Conservation (phyloP, 768 basidiomycete species). For the Thelephora aurantiotincta region DNA sequence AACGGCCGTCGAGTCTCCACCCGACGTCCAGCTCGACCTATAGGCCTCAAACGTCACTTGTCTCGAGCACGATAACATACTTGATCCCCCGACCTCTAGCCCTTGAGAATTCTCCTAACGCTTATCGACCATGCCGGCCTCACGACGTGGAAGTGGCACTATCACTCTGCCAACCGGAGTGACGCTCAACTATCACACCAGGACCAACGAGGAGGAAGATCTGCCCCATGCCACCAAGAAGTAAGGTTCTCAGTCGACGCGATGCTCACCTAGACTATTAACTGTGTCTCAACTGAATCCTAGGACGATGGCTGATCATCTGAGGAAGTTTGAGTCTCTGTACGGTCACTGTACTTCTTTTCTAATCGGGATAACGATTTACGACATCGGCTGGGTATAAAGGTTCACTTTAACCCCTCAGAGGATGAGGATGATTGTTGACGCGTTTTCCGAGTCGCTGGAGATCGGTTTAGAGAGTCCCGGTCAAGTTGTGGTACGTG, state of each 20-base stretch:
- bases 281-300: constrained; percentile 9
- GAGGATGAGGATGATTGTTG: constrained; percentile 92
- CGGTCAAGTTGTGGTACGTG: constrained; percentile 77
- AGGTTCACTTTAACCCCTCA: constrained; percentile 84
- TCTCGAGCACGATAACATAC: too few relatives aligned
- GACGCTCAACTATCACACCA: constrained; percentile 74
- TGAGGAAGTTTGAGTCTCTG: constrained; percentile 81
- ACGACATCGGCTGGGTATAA: neutral
- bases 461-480: constrained; percentile 75
- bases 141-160: constrained; percentile 69
- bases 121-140: constrained; percentile 37
- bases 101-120: neutral
- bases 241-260: constrained; percentile 25
- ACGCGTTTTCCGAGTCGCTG: constrained; percentile 87
- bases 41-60: too few relatives aligned
- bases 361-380: neutral
- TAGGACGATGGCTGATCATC: constrained; percentile 89
- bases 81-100: too few relatives aligned
- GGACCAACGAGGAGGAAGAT: constrained; percentile 76
- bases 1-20: too few relatives aligned
- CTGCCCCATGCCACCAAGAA: constrained; percentile 92
- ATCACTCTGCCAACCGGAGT: constrained; percentile 60
- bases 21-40: too few relatives aligned
- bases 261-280: constrained; percentile 1
- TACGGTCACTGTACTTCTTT: constrained; percentile 27